These are phyloP conservation scores for Zygotorulaspora florentina DNA, from an alignment of 805 yeast species.

Conservation along the genomic window DNA sequence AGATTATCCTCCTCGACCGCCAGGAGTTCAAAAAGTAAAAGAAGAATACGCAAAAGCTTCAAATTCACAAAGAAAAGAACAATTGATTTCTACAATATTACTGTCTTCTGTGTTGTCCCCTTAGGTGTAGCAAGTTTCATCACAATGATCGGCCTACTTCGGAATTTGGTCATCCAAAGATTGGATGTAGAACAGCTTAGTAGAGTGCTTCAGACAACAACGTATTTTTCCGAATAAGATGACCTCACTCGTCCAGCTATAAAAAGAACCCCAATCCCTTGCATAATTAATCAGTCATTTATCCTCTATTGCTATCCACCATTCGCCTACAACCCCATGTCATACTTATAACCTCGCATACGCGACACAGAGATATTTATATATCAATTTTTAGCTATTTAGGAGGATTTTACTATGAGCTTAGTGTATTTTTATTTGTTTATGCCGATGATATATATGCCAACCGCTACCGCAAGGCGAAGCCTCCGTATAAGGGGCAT, in stretches of 20 bases:
- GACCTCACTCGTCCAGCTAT: background rate
- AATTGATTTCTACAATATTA: conserved; percentile 81
- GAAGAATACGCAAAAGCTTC: conserved; percentile 33
- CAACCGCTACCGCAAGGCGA: no score
- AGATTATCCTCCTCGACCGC: conserved; percentile 1
- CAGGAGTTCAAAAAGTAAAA: conserved; percentile 22
- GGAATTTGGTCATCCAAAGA: conserved; percentile 71
- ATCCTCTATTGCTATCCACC: conserved; percentile 1
- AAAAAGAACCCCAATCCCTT: background rate
- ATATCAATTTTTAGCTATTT: no score
- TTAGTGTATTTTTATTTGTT: no score
- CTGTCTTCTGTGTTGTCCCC: conserved; percentile 97
- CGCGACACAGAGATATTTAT: background rate
- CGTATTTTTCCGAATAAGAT: conserved; percentile 4
- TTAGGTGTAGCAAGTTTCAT: conserved; percentile 91
- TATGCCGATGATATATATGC: no score
- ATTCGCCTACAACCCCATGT: background rate
- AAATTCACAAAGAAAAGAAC: conserved; percentile 45
- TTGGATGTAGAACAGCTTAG: conserved; percentile 47
- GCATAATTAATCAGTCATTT: conserved; percentile 1
- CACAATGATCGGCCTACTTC: conserved; percentile 79
- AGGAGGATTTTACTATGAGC: no score
- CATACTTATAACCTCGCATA: background rate
- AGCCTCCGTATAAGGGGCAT: no score
- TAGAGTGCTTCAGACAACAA: conserved; percentile 10